These are phyloP conservation scores for Capsicum pubescens DNA, from an alignment of 257 asterid species.

Conservation along the genomic window DNA sequence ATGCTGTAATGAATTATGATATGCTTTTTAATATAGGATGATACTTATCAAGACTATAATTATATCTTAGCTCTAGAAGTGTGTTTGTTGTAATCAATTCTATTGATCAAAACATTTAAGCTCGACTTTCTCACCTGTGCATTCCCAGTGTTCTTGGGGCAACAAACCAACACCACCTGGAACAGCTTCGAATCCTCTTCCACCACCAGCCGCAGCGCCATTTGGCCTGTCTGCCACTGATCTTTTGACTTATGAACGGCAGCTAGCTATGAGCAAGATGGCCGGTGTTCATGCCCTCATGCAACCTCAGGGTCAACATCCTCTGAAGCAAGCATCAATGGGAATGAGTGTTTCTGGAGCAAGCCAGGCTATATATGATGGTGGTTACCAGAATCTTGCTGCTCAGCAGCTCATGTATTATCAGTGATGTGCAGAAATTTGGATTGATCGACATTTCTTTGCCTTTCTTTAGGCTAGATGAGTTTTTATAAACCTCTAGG, in stretches of 20 bases:
- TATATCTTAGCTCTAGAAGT: background rate
- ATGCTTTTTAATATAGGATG: background rate
- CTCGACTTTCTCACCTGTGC: background rate
- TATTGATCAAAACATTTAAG: background rate
- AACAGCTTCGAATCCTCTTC: conserved; percentile 87
- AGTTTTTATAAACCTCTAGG: conserved; percentile 7
- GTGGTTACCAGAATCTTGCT: conserved; percentile 79
- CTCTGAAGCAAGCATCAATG: conserved; percentile 46
- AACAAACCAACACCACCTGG: conserved; percentile 97
- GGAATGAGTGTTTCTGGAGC: conserved; percentile 59
- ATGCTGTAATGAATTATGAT: background rate
- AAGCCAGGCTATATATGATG: conserved; percentile 94
- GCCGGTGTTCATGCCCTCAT: conserved; percentile 42
- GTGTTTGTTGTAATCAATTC: background rate
- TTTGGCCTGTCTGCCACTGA: conserved; percentile 65
- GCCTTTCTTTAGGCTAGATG: conserved; percentile 26
- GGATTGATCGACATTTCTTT: conserved; percentile 3
- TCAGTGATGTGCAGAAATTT: conserved; percentile 49
- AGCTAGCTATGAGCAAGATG: conserved; percentile 82
- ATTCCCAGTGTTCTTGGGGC: conserved; percentile 91
- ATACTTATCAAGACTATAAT: background rate
- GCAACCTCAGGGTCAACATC: conserved; percentile 50
- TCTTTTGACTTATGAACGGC: conserved; percentile 75
- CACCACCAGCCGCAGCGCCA: conserved; percentile 75
- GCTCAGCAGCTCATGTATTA: conserved; percentile 96